Conservation (phyloP, 2,329 filamentous ascomycete genomes). For the Aureobasidium melanogenum region DNA sequence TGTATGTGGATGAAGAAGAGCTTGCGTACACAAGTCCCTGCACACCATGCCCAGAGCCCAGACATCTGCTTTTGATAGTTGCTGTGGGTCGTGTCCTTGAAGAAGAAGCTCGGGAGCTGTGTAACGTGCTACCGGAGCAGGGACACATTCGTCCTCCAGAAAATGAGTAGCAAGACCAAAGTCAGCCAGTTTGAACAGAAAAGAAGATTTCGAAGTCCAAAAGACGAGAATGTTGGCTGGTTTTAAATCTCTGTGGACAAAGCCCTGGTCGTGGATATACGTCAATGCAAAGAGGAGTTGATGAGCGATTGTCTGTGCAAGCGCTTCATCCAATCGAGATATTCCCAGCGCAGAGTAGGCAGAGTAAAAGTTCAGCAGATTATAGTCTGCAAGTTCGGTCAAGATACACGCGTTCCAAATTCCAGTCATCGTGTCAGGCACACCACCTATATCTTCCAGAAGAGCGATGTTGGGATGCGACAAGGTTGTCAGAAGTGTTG, state of each 20-base stretch:
- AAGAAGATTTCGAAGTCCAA: neutral
- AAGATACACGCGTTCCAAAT: neutral
- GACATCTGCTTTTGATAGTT: neutral
- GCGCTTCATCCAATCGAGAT: neutral
- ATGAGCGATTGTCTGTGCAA: neutral
- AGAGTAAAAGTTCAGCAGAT: neutral
- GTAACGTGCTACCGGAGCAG: neutral
- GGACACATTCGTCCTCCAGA: neutral
- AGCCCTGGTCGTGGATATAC: neutral
- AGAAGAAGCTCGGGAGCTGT: neutral
- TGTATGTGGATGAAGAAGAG: neutral
- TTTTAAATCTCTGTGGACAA: neutral
- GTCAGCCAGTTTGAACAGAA: neutral
- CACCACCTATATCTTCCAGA: neutral
- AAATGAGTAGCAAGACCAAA: neutral
- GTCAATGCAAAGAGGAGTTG: neutral
- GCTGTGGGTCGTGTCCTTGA: neutral
- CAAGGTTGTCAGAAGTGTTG: neutral
- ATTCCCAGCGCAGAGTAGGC: neutral
- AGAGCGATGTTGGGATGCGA: neutral
- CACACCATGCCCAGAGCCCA: neutral
- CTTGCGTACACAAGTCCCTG: neutral
- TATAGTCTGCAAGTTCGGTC: neutral
- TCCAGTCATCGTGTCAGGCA: neutral
- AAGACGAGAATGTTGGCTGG: neutral